Evolutionary conservation across 2,329 filamentous ascomycete genomes (phyloP).

Genomic region (Cryphonectria carpinicola): DNA sequence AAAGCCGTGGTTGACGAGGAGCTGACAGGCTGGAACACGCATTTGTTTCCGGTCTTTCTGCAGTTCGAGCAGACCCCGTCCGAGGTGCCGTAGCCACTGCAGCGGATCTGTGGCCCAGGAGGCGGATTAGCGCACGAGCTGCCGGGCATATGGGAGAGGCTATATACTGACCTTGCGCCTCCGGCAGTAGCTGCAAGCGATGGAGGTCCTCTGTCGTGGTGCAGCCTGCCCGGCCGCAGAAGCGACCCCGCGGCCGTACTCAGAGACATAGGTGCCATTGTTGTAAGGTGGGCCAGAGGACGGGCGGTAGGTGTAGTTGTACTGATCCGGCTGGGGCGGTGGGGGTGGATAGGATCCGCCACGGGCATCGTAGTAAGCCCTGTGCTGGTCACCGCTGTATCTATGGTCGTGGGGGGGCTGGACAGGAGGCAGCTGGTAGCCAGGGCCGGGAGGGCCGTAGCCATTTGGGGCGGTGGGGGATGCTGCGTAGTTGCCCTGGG

Average conservation of each 20-base stretch:
- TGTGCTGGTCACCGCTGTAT: constrained; percentile 29
- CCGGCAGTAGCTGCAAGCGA: constrained; percentile 64
- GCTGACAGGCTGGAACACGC: constrained; percentile 63
- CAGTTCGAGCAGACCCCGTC: constrained; percentile 65
- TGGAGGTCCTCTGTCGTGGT: constrained; percentile 61
- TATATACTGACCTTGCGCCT: constrained; percentile 57
- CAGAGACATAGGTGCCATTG: constrained; percentile 35
- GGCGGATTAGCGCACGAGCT: constrained; percentile 6
- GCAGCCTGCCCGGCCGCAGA: constrained; percentile 54
- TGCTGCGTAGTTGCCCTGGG: constrained; percentile 29
- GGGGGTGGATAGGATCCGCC: constrained; percentile 25
- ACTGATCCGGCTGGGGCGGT: constrained; percentile 24
- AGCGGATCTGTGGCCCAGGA: constrained; percentile 53
- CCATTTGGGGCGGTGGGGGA: constrained; percentile 45
- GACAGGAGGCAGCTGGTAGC: constrained; percentile 31
- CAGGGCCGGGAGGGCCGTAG: constrained; percentile 44
- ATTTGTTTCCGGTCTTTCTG: constrained; percentile 65
- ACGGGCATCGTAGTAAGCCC: constrained; percentile 29
- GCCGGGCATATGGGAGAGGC: constrained; percentile 10
- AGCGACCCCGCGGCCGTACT: constrained; percentile 40
- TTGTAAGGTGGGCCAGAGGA: constrained; percentile 37
- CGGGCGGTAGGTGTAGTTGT: constrained; percentile 39
- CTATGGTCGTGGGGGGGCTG: constrained; percentile 29
- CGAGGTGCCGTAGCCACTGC: constrained; percentile 62
- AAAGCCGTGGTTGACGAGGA: constrained; percentile 61